These are phyloP conservation scores for Eucalyptus erythrocorys DNA, from an alignment of 345 rosid genomes.

Conservation along the genomic window DNA sequence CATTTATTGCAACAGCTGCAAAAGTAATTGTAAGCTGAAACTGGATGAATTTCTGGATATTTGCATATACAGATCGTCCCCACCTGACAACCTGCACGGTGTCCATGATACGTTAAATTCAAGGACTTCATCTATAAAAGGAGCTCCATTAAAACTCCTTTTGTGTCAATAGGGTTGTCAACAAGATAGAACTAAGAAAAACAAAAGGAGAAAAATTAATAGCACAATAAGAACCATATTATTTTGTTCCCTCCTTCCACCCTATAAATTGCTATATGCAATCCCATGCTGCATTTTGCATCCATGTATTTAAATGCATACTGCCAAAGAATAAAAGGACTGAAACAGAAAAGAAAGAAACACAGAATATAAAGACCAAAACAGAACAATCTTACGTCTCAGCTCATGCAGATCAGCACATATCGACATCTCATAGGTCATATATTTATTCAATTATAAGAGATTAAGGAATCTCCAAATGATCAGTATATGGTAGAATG, in stretches of 20 bases:
- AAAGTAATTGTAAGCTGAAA: constrained; percentile 96
- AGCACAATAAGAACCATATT: not conserved
- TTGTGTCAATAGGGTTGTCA: not conserved
- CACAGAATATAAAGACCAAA: not conserved
- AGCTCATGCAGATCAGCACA: not conserved
- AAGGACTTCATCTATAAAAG: not conserved
- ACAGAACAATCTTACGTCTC: not conserved
- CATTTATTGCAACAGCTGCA: constrained; percentile 83
- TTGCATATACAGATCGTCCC: constrained; percentile 96
- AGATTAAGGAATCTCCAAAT: not conserved
- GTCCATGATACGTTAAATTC: not conserved
- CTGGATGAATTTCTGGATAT: constrained; percentile 96
- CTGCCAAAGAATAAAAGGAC: not conserved
- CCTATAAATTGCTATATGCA: not conserved
- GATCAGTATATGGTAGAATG: not conserved
- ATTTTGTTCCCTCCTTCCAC: not conserved
- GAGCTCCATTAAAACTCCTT: not conserved
- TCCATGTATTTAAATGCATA: not conserved
- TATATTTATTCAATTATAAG: not conserved
- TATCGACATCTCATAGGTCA: not conserved
- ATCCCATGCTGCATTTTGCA: not conserved
- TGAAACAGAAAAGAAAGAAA: not conserved
- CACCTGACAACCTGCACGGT: constrained; percentile 76
- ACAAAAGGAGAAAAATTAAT: not conserved
- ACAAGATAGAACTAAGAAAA: not conserved